phyloP scores from a whole-genome alignment of 2,329 filamentous ascomycete species.

The Colletotrichum sidae region DNA sequence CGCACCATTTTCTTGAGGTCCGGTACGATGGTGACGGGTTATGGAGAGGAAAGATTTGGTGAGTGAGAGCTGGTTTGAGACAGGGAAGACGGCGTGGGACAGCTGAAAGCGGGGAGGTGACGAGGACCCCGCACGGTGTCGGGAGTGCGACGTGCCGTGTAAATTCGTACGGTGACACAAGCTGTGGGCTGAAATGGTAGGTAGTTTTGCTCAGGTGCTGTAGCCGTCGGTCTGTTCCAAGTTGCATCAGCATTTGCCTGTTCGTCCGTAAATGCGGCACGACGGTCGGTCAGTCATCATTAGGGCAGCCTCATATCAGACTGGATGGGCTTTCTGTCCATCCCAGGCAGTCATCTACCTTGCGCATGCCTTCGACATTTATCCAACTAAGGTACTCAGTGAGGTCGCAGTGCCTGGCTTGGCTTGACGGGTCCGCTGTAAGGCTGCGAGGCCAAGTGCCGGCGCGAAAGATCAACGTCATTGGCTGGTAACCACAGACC shows the following conservation, averaged over 20 bases:
- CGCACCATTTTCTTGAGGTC: slow-evolving; percentile 29
- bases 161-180: slow-evolving; percentile 17
- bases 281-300: slow-evolving; percentile 7
- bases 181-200: no score
- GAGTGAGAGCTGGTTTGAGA: slow-evolving; percentile 35
- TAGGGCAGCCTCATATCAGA: slow-evolving; percentile 18
- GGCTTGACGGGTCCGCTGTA: background rate
- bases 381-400: no score
- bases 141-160: background rate
- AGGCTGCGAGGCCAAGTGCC: slow-evolving; percentile 15
- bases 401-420: no score
- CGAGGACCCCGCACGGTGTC: slow-evolving; percentile 28
- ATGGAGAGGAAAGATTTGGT: slow-evolving; percentile 34
- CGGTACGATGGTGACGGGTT: slow-evolving; percentile 17
- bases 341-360: no score
- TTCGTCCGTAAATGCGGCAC: no score
- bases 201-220: no score
- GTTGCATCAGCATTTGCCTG: no score
- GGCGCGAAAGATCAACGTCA: background rate
- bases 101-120: slow-evolving; percentile 38
- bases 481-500: no score
- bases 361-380: no score
- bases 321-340: no score
- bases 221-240: no score
- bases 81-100: slow-evolving; percentile 36